phyloP scores from a whole-genome alignment of 495 filamentous ascomycete genomes.

The Echria macrotheca region DNA sequence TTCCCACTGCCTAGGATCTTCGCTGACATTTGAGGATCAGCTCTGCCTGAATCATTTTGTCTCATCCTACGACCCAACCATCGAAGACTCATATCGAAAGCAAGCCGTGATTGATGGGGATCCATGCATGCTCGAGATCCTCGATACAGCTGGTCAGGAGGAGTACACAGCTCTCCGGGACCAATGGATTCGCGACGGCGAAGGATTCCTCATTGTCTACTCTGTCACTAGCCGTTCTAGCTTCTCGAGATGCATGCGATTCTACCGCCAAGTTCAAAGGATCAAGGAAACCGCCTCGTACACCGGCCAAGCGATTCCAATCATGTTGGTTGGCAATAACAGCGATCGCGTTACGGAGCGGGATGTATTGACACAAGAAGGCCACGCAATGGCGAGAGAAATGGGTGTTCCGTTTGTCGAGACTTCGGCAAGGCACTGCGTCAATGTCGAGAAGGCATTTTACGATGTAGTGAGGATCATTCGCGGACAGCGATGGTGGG shows the following conservation, averaged over 20 bases:
- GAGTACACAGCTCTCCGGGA: constrained; percentile 96
- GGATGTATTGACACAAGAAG: constrained; percentile 94
- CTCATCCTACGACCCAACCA: constrained; percentile 87
- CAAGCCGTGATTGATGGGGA: constrained; percentile 95
- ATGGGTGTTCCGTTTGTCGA: constrained; percentile 96
- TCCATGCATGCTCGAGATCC: constrained; percentile 95
- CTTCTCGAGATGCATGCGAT: constrained; percentile 89
- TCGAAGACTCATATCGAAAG: constrained; percentile 95
- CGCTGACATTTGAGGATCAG: constrained; percentile 10
- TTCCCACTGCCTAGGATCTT: not conserved
- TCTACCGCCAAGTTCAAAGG: constrained; percentile 92
- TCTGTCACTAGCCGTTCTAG: constrained; percentile 92
- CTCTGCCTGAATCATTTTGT: constrained; percentile 62
- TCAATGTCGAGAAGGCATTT: constrained; percentile 98
- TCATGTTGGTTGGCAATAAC: constrained; percentile 99
- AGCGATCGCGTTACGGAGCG: constrained; percentile 91
- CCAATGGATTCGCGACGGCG: constrained; percentile 96
- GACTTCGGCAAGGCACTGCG: constrained; percentile 95
- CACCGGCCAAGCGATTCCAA: constrained; percentile 65
- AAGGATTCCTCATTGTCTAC: constrained; percentile 96
- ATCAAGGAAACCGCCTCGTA: constrained; percentile 70
- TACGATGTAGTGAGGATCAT: constrained; percentile 93
- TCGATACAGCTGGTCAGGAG: constrained; percentile 98
- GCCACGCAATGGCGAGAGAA: constrained; percentile 81
- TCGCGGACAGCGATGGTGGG: constrained; percentile 71